Base-by-base conservation (phyloP, 371 early-diverging fungal species). In the Lichtheimia corymbifera region DNA sequence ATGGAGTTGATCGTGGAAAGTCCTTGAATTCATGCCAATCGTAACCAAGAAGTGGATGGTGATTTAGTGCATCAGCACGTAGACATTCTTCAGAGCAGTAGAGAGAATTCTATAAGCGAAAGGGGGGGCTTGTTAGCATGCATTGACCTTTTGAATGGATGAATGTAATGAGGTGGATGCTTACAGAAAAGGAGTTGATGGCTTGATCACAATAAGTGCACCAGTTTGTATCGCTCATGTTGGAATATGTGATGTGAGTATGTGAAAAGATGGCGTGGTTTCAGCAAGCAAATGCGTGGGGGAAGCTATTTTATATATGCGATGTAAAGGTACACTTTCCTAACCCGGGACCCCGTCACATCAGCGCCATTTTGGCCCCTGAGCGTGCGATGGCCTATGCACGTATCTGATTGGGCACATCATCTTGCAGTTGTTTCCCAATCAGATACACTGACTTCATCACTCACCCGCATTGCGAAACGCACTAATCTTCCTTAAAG, bases 31-130 rank as follows among this genome's bases (percentile, higher is more conserved):
- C 72, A 17, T 64, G 58, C 62, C 64, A 71, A 57, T 67, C 65
- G 54, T 71, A 71, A 20, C 72, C 72, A 17, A 71, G 65, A 7
- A 71, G 43, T 22, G 72, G 72, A 57, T 71, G 67, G 47, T 65
- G 67, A 28, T 61, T 67, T 40, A 71, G 50, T 22, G 72, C 67
- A 49, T 71, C 72, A 11, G 62, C 59, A 24, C 67, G 61, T 13
- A 71, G 55, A 43, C 72, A 71, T 43, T 67, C 67, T 59, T 71
- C 72, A 41, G 65, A 65, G 56, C 72, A 71, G 44, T 71, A 71
- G 18, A 71, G 63, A 17, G 72, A 67, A 54, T 67, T 71, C 72
- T 71, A 58, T 24, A 58, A 24, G 42, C 9, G 11, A 35, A 35
- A 35, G 35, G 35, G 35, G 35, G 35, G 35, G 35, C 35, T 35